Conservation (phyloP, 2,329 filamentous ascomycete genomes). For the Penicillium sp. region DNA sequence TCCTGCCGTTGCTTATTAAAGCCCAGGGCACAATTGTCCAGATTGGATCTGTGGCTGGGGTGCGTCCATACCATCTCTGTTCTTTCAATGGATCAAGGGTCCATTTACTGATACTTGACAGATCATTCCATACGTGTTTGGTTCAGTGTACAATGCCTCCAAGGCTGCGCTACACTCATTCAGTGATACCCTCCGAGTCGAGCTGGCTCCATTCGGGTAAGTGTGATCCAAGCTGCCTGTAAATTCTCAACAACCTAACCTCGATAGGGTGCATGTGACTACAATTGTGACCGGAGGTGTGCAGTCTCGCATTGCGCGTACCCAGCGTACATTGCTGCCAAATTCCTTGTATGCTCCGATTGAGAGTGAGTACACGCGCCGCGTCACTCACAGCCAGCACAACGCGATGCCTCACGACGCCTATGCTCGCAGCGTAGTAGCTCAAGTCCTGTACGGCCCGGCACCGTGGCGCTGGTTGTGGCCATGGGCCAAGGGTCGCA, state of each 20-base stretch:
- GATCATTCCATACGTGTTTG: constrained; percentile 46
- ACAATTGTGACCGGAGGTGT: constrained; percentile 61
- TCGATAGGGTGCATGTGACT: constrained; percentile 48
- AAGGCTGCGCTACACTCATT: constrained; percentile 61
- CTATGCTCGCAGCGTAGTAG: constrained; percentile 57
- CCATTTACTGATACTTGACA: constrained; percentile 8
- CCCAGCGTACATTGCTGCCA: constrained; percentile 46
- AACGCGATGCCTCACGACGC: constrained; percentile 51
- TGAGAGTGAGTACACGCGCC: constrained; percentile 50
- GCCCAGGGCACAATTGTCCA: constrained; percentile 47
- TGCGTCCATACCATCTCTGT: constrained; percentile 13
- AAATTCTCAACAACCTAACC: neutral
- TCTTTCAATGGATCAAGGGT: neutral
- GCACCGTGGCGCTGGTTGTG: constrained; percentile 51
- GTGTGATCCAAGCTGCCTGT: neutral
- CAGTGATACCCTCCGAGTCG: constrained; percentile 57
- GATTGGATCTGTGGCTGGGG: constrained; percentile 45
- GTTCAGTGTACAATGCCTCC: constrained; percentile 55
- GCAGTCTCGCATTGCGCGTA: constrained; percentile 57
- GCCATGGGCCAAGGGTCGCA: constrained; percentile 41
- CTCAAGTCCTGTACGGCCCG: constrained; percentile 49
- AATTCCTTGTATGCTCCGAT: constrained; percentile 54
- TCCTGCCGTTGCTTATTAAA: constrained; percentile 53
- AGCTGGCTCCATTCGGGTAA: constrained; percentile 52
- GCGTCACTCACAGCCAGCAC: constrained; percentile 55